Base-by-base conservation (phyloP, 768 basidiomycete species). In the Mycena rosella region DNA sequence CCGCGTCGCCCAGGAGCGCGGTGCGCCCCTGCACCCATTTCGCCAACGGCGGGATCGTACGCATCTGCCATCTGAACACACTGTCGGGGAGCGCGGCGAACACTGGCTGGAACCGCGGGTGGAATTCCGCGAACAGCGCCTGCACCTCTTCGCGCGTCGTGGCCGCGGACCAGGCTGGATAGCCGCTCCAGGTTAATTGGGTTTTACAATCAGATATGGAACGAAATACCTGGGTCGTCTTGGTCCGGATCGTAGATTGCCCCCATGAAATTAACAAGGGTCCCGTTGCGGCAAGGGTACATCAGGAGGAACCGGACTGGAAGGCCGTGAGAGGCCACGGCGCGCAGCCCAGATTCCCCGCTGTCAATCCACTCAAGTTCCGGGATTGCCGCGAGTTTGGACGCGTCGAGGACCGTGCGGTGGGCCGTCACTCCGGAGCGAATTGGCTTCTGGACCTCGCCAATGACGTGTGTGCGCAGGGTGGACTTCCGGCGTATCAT, bases 1-100 rank as follows among this genome's bases (percentile, higher is more conserved):
- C 73, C 5, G 63, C 68, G 38, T 69, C 68, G 29, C 68, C 67
- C 17, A 67, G 17, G 15, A 68, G 51, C 3, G 59, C 53, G 14
- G 67, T 63, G n/a, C n/a, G n/a, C n/a, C n/a, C n/a, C n/a, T n/a
- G n/a, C n/a, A n/a, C n/a, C n/a, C n/a, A n/a, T n/a, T n/a, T n/a
- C n/a, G n/a, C n/a, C n/a, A n/a, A n/a, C n/a, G n/a, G 20, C 48
- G 63, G 38, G 38, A 40, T 15, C n/a, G n/a, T n/a, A n/a, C n/a
- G n/a, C n/a, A n/a, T n/a, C n/a, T n/a, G n/a, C n/a, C n/a, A n/a
- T n/a, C n/a, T n/a, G n/a, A n/a, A n/a, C n/a, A 18, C 17, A 14
- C 4, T 13, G 38, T 14, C 17, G 8, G 38, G 17, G 17, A 18
- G 38, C 38, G 38, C 38, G 10, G 40, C 48, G 13, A 69, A 5